A percentile compares a stretch with the other conserved stretches of the same genome.
Conservation (phyloP, 495 filamentous ascomycete genomes). For the Hypoxylon fuscum region DNA sequence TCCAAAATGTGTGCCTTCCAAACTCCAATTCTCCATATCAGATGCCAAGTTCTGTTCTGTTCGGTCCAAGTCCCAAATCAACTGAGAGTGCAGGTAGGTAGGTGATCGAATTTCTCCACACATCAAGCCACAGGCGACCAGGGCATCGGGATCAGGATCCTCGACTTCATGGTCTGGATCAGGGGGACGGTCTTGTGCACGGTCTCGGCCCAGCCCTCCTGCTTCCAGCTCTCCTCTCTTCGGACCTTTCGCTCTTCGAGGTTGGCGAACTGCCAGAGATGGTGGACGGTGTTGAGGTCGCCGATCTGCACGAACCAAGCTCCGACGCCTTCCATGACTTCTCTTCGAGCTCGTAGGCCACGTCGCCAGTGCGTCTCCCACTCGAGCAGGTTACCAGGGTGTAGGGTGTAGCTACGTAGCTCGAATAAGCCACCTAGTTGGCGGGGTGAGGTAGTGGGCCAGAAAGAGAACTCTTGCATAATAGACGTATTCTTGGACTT, state of each 20-base stretch:
- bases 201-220: conserved; percentile 96
- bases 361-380: conserved; percentile 99
- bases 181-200: conserved; percentile 98
- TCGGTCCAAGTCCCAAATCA: too few relatives aligned
- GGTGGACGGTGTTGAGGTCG: conserved; percentile 96
- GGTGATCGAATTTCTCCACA: not conserved
- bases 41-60: conserved; percentile 22
- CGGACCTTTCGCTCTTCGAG: conserved; percentile 91
- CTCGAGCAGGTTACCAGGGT: conserved; percentile 93
- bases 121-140: conserved; percentile 91
- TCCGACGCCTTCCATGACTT: conserved; percentile 98
- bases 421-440: conserved; percentile 93
- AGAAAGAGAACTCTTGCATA: conserved; percentile 99
- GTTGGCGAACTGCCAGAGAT: conserved; percentile 98
- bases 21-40: conserved; percentile 35
- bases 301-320: conserved; percentile 99
- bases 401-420: conserved; percentile 94
- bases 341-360: conserved; percentile 84
- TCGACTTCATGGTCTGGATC: conserved; percentile 94
- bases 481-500: conserved; percentile 84
- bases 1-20: conserved; percentile 20
- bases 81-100: not conserved
- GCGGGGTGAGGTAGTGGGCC: conserved; percentile 93
- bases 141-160: conserved; percentile 91
- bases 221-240: conserved; percentile 92